phyloP scores from a whole-genome alignment of 192 early-diverging fungal species.

The Entomortierella chlamydospora region DNA sequence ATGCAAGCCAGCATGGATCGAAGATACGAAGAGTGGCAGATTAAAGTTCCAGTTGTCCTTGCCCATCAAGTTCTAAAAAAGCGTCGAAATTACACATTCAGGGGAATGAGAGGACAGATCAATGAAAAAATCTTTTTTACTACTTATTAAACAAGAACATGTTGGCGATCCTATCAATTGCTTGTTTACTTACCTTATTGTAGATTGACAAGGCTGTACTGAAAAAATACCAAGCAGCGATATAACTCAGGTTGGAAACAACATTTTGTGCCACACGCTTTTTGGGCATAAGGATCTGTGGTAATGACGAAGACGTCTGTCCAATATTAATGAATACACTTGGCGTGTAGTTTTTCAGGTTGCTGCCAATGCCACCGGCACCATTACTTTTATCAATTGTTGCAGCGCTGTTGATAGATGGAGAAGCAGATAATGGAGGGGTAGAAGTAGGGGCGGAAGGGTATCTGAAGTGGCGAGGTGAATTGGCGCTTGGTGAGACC shows the following conservation, averaged over 20 bases:
- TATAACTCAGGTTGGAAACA: conserved; percentile 57
- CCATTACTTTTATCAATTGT: background rate
- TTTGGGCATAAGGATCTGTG: conserved; percentile 52
- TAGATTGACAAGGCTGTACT: conserved; percentile 82
- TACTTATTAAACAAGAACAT: no score
- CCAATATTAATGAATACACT: conserved; percentile 52
- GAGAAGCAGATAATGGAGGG: background rate
- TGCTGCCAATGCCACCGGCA: background rate
- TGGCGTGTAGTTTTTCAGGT: conserved; percentile 8
- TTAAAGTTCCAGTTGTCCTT: conserved; percentile 77
- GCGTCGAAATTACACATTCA: no score
- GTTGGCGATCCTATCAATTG: no score
- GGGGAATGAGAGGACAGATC: no score
- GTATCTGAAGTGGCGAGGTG: conserved; percentile 30
- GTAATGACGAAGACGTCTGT: conserved; percentile 27
- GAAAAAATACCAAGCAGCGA: conserved; percentile 78
- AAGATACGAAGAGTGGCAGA: conserved; percentile 81
- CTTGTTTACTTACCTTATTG: conserved; percentile 78
- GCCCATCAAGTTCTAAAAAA: conserved; percentile 72
- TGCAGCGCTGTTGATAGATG: background rate
- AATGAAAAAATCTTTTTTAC: no score
- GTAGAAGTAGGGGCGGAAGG: conserved; percentile 7
- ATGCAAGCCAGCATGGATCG: conserved; percentile 81
- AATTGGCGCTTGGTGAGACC: background rate
- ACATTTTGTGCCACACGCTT: conserved; percentile 42